Base-by-base conservation (phyloP, 2,329 filamentous ascomycete species). In the Alternaria sp. region DNA sequence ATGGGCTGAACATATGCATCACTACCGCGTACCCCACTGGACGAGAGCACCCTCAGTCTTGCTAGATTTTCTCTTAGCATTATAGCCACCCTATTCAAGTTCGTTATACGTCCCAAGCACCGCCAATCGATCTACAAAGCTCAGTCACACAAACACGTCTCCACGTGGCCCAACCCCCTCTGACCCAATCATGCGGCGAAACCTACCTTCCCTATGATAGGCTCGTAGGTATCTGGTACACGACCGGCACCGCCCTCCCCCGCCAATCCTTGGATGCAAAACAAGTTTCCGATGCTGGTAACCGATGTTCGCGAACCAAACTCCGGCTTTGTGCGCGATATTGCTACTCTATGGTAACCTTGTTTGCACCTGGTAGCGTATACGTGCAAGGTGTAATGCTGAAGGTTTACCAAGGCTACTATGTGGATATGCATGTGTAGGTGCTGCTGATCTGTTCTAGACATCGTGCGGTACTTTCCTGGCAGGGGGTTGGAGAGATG, bases 221-320 rank as follows among this genome's bases (percentile, higher is more conserved):
- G 44, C 31, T 21, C 5, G 33, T 24, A 36, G 13, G 36, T 23
- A 10, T 36, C 17, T 36, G 44, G 33, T 54, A 44, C 40, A 36
- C 34, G n/a, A 54, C 26, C 40, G 21, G 6, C 51, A 53, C 23
- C 23, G 21, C 23, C 23, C n/a, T 37, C 34, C 34, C 36, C 37
- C 13, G 44, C 44, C 14, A 31, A 48, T 48, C 29, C 44, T n/a
- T 5, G 21, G 29, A 48, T 11, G 21, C 21, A 17, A 36, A 48
- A 14, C 29, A 17, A 21, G 26, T 31, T 29, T 31, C 21, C 44
- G 13, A 26, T 4, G 44, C 44, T 29, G 45, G 37, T 51, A 42
- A 55, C 51, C 45, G 37, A 41, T 42, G 24, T 42, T 51, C 29
- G 29, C 53, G 45, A 34, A 28, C 45, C 37, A 55, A 24, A 41